Conservation (phyloP, 768 basidiomycete genomes). For the Lentinula aciculospora region DNA sequence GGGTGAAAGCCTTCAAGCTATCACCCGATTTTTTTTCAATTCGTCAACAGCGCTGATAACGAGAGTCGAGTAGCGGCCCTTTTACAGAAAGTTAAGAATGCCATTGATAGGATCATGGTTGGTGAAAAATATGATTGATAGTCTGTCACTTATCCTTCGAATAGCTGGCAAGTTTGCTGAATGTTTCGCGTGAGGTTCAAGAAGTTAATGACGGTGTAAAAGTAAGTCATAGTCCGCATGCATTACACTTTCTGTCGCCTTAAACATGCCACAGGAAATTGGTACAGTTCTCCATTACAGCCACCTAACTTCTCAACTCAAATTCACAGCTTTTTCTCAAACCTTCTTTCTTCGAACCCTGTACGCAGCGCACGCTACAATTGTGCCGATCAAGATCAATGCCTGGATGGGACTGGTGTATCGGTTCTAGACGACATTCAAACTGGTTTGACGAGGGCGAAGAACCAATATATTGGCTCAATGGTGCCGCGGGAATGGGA, state of each 20-base stretch:
- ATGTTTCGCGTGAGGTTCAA: background rate
- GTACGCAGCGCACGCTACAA: background rate
- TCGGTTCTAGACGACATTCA: slow-evolving; percentile 1
- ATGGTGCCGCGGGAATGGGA: slow-evolving; percentile 11
- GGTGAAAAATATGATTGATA: background rate
- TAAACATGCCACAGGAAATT: background rate
- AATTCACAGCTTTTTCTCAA: background rate
- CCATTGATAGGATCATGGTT: background rate
- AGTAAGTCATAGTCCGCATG: background rate
- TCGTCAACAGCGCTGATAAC: background rate
- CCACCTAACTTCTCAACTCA: background rate
- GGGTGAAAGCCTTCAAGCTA: background rate
- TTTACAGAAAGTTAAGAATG: background rate
- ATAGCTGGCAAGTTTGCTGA: background rate
- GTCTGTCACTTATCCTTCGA: background rate
- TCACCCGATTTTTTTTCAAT: background rate
- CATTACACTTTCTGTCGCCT: background rate
- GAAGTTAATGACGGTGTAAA: background rate
- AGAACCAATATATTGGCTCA: slow-evolving; percentile 10
- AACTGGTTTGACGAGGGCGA: background rate
- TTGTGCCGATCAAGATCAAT: background rate
- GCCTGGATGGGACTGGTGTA: background rate
- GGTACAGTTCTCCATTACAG: background rate
- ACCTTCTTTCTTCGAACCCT: background rate
- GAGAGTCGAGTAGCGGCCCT: background rate